Percentiles rank a stretch among this genome's conserved stretches.
Evolutionary conservation across 192 early-diverging fungal genomes (phyloP).

Genomic region (Coemansia sp.): DNA sequence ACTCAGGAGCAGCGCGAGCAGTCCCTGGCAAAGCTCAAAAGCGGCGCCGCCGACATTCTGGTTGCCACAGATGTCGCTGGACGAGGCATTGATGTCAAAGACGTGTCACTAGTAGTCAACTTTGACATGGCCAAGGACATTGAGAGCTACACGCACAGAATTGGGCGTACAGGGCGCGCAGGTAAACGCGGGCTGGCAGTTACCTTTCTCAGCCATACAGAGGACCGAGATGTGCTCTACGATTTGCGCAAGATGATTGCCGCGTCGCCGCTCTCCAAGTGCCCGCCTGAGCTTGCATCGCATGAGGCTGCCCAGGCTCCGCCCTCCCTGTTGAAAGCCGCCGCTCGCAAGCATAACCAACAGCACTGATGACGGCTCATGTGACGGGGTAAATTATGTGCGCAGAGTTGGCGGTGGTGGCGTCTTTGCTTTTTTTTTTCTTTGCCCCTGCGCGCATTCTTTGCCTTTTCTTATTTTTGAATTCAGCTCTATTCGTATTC

Average conservation of each 20-base stretch:
- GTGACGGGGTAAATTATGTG: background rate
- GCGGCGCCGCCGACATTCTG: slow-evolving; percentile 77
- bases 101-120: slow-evolving; percentile 95
- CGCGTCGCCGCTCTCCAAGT: slow-evolving; percentile 72
- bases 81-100: slow-evolving; percentile 98
- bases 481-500: background rate
- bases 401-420: too few relatives aligned
- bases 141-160: slow-evolving; percentile 98
- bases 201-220: slow-evolving; percentile 72
- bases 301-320: slow-evolving; percentile 85
- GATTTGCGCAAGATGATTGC: slow-evolving; percentile 67
- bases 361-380: slow-evolving; percentile 3
- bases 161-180: slow-evolving; percentile 98
- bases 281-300: slow-evolving; percentile 80
- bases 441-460: background rate
- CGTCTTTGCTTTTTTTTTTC: background rate
- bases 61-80: slow-evolving; percentile 99
- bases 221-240: slow-evolving; percentile 86
- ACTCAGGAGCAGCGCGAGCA: slow-evolving; percentile 96
- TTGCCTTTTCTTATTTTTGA: background rate
- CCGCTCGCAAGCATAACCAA: slow-evolving; percentile 13
- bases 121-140: slow-evolving; percentile 98
- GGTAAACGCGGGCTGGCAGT: slow-evolving; percentile 86
- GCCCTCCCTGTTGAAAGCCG: slow-evolving; percentile 28
- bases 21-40: slow-evolving; percentile 76